Base-by-base conservation (phyloP, 2,329 filamentous ascomycete species). In the Dactylellina cionopaga region DNA sequence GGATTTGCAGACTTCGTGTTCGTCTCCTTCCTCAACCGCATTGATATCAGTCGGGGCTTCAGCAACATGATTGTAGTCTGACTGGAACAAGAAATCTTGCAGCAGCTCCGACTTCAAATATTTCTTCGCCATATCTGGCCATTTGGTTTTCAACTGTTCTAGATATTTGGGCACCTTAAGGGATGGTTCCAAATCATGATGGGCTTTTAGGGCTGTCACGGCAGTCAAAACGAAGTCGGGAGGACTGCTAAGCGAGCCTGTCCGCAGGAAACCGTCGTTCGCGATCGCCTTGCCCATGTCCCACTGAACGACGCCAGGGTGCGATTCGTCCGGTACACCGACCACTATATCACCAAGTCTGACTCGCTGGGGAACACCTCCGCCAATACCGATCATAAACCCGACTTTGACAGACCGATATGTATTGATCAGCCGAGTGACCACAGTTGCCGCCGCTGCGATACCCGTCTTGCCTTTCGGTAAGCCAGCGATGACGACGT, bases 281-380 rank as follows among this genome's bases (percentile, higher is more conserved):
- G 7, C 39, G 10, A 6, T 19, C 17, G 58, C 63, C 41, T 76
- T 78, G n/a, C 76, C 75, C 1, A 75, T 15, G 11, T 77, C 76
- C 75, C 74, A 77, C 24, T 77, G 75, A 1, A 78, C 54, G 0
- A 78, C 76, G 31, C 75, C 75, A 1, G 75, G 74, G 22, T 59
- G 59, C 17, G 29, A 9, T 43, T 22, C 60, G 1, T 6, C 31
- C 0, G 77, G 74, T 2, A 51, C 56, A 27, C 76, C 59, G n/a
- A 78, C 75, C 1, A 78, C 77, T 0, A 78, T 59, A 58, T 78
- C 77, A 7, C 77, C 76, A 0, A 78, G 63, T 22, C 73, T 29
- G 17, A 51, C 46, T 33, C 15, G 9, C 9, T 22, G 46, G 3
- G 46, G 46, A 15, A 51, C 17, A 6, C 46, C 46, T 9, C 46